A percentile compares a stretch with the other conserved stretches of the same genome.
Conservation (phyloP, 768 basidiomycete species). For the Thelephora aurantiotincta region DNA sequence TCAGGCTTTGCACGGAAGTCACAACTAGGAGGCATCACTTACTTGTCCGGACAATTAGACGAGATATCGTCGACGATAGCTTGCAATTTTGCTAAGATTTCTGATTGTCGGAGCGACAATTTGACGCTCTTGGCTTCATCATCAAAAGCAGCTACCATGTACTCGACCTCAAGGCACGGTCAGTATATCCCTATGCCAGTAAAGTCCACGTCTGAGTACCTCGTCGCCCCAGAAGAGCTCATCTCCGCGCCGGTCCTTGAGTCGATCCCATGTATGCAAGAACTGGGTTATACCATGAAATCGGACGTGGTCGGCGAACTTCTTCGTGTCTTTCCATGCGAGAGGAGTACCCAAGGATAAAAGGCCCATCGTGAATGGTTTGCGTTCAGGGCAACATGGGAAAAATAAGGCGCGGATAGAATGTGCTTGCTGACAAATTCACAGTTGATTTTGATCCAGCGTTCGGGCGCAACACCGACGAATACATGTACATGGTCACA, state of each 20-base stretch:
- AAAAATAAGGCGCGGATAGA: too few relatives aligned
- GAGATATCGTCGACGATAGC: conserved; percentile 54
- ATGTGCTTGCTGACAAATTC: too few relatives aligned
- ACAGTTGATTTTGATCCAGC: too few relatives aligned
- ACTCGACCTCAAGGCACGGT: conserved; percentile 59
- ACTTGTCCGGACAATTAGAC: conserved; percentile 46
- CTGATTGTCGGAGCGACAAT: conserved; percentile 87
- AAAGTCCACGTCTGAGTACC: conserved; percentile 28
- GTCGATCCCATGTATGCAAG: conserved; percentile 79
- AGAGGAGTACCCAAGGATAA: conserved; percentile 88
- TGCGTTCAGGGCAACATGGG: conserved; percentile 1
- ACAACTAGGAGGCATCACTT: conserved; percentile 15
- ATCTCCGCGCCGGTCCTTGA: conserved; percentile 85
- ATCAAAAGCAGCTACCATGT: conserved; percentile 87
- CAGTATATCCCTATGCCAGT: conserved; percentile 5
- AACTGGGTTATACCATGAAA: conserved; percentile 92
- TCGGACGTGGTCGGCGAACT: conserved; percentile 80
- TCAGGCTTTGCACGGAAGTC: not conserved
- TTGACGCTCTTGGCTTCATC: conserved; percentile 60
- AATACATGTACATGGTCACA: too few relatives aligned
- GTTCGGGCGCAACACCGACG: too few relatives aligned
- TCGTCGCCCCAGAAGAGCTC: conserved; percentile 97
- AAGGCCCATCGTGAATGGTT: conserved; percentile 58
- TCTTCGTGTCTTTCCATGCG: conserved; percentile 79
- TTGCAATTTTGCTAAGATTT: conserved; percentile 74